Evolutionary conservation across 371 early-diverging fungal species (phyloP), one percentile per base, ranked within the genome.

Genomic region (Smittium culicis): DNA sequence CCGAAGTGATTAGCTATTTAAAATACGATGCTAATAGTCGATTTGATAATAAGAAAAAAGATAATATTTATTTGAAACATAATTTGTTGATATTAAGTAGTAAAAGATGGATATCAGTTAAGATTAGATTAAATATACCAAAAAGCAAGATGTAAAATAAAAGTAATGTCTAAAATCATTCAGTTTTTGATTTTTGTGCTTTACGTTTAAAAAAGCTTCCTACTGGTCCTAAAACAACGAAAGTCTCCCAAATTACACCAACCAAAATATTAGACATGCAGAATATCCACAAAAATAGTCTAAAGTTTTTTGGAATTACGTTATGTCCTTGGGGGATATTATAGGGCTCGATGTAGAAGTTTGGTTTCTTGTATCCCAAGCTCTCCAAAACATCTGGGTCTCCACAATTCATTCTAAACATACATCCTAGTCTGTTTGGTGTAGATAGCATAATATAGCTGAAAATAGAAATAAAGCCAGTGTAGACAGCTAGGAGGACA

Each of bases 391-490:
- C 78, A 8, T 79, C 67, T 0, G 82, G 64, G 14, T 81, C 76
- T 35, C 90, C 90, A 73, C 90, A 89, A 80, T 89, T 89, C 72
- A 88, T 78, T 66, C 84, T 83, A 81, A 88, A 87, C 65, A 80
- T 68, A 68, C 89, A 88, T 35, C 81, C 73, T 54, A 87, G 72
- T n/a, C 81, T 71, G 77, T 88, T 88, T 54, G 89, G 89, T 60
- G 83, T 80, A n/a, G 85, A 82, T 60, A 88, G 76, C 29, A 74
- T 75, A 54, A 86, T 31, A 57, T 74, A 77, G 57, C 84, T 83
- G 2, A 86, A 77, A 54, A 83, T 66, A 20, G 77, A 67, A 34
- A 86, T 72, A 66, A 86, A 80, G 24, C 74, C 71, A 3, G 76
- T 74, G 71, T 80, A 88, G 28, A 85, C 66, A 61, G 77, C 66